Conservation (phyloP, 2,329 filamentous ascomycete species). For the Pseudofabraea citricarpa region DNA sequence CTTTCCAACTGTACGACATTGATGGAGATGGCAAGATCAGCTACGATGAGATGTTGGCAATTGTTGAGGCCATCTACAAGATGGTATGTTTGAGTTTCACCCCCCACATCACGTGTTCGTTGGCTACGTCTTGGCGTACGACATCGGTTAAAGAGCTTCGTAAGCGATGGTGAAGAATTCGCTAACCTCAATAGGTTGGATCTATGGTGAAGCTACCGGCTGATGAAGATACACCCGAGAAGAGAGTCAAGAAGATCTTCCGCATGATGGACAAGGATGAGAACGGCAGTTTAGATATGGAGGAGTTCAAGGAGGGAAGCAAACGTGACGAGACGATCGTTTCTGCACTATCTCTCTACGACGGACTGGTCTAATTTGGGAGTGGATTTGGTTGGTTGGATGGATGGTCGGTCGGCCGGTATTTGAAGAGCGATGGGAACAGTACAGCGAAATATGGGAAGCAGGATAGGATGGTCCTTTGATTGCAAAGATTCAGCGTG, state of each 20-base stretch:
- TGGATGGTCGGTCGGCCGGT: too few relatives aligned
- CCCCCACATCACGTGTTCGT: neutral
- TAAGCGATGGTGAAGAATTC: too few relatives aligned
- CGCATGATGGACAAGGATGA: conserved; percentile 99
- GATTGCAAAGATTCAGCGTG: too few relatives aligned
- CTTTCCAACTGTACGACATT: conserved; percentile 98
- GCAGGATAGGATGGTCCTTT: too few relatives aligned
- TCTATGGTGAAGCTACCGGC: conserved; percentile 99
- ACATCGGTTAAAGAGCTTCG: too few relatives aligned
- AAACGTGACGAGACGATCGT: conserved; percentile 99
- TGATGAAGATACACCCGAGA: conserved; percentile 98
- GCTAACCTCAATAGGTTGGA: conserved; percentile 61
- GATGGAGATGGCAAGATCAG: conserved; percentile 98
- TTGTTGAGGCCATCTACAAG: conserved; percentile 99
- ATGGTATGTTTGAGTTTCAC: conserved; percentile 60
- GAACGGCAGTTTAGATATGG: conserved; percentile 93
- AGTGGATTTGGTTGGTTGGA: too few relatives aligned
- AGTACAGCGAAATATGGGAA: too few relatives aligned
- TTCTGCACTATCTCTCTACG: conserved; percentile 91
- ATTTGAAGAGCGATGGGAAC: too few relatives aligned
- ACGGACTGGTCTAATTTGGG: conserved; percentile 76
- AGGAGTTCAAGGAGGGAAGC: conserved; percentile 98
- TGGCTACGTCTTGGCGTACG: neutral
- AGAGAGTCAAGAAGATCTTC: conserved; percentile 97
- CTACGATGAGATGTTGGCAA: conserved; percentile 98